Conservation (phyloP, 2,329 filamentous ascomycete genomes). For the Alternaria longipes region DNA sequence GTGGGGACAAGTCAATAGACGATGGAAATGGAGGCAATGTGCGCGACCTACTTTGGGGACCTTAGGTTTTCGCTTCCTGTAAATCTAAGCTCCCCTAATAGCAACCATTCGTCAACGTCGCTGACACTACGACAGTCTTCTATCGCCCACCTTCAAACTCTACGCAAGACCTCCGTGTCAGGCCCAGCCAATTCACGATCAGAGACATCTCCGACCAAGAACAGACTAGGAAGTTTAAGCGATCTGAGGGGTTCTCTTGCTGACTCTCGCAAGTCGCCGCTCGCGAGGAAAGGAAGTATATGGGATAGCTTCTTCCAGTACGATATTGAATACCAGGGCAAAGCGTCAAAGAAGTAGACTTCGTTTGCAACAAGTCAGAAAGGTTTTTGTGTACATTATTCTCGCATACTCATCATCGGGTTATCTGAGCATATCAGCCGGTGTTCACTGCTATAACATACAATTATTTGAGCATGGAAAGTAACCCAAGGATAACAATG, state of each 20-base stretch:
- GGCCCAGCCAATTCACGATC: conserved; percentile 24
- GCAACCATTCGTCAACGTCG: neutral
- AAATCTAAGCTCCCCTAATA: conserved; percentile 42
- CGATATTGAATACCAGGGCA: conserved; percentile 52
- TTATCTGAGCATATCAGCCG: neutral
- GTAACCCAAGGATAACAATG: neutral
- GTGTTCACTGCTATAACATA: neutral
- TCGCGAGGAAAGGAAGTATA: conserved; percentile 43
- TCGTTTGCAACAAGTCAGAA: neutral
- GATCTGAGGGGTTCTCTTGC: conserved; percentile 23
- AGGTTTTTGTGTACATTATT: neutral
- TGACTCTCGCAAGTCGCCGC: conserved; percentile 10
- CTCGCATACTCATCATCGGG: neutral
- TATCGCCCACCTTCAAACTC: conserved; percentile 22
- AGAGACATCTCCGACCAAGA: conserved; percentile 26
- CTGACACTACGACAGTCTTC: conserved; percentile 24
- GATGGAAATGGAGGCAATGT: conserved; percentile 52
- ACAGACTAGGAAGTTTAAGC: conserved; percentile 26
- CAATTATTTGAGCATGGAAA: neutral
- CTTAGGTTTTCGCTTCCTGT: conserved; percentile 47
- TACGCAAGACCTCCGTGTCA: conserved; percentile 24
- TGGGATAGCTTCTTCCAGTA: conserved; percentile 53
- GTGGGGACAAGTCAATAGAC: conserved; percentile 32
- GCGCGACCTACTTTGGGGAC: conserved; percentile 56
- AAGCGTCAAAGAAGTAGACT: conserved; percentile 43